Evolutionary conservation across 352 stramenopile genomes (phyloP), one percentile per base, ranked within the genome.

Genomic region (Plasmopara muralis): DNA sequence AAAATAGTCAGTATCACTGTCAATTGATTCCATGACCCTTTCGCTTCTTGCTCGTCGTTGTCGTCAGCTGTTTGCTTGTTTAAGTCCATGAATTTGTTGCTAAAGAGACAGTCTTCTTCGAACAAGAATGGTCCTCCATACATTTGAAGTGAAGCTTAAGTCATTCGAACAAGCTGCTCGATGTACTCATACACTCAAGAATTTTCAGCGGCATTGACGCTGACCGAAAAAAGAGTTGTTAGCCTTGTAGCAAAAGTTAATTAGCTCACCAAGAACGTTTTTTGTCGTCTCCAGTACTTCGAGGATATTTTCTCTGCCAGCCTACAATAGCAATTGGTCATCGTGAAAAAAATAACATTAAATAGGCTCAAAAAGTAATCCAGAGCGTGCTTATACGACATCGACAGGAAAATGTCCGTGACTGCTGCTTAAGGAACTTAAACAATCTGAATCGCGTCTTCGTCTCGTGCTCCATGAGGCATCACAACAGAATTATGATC

Each of bases 161-260:
- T 72, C 65, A 87, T 83, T 35, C 70, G 59, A 40, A 87, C 54
- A 9, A 89, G 53, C 1, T 87, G 15, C 9, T 84, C 76, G 18
- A 89, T 81, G 44, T 79, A 89, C 8, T 64, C 56, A 38, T 89
- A 73, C 12, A 57, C 70, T 64, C 33, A 87, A 83, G 25, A 87
- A 62, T 43, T 62, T 70, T 30, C 85, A 76, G 0, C 76, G 70
- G 14, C 47, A 56, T 52, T 60, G 64, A 29, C 76, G 49, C 16
- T 71, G 54, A 4, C 53, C 52, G 28, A 16, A 43, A 30, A 57
- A 77, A 25, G 50, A 44, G 12, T 61, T 60, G 9, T 61, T 60
- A 6, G 59, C 64, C 14, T 70, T 62, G 2, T 35, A 30, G 29
- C 70, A 84, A 53, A 87, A 87, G 0, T 31, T 13, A 43, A 80